Percentiles rank a stretch among this genome's conserved stretches.
Conservation (phyloP, 1,284 basidiomycete genomes). For the Mycosarcoma mackinlayi region DNA sequence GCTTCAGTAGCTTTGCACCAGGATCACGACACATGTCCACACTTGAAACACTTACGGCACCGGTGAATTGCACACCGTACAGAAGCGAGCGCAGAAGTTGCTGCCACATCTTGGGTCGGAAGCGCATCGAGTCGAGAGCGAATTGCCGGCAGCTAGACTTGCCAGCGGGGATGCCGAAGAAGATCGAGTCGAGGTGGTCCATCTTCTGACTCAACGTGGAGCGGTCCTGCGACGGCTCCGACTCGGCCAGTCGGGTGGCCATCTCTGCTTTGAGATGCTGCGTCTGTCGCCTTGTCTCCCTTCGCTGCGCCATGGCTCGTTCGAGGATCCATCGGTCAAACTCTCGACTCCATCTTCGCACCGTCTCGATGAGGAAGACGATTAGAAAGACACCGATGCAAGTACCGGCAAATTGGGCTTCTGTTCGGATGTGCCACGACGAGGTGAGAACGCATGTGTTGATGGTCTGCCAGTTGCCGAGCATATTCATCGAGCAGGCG, state of each 20-base stretch:
- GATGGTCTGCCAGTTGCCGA: constrained; percentile 54
- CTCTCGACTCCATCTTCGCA: constrained; percentile 57
- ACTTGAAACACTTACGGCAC: constrained; percentile 44
- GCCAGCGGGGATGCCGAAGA: constrained; percentile 31
- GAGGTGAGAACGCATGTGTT: constrained; percentile 56
- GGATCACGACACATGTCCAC: background rate
- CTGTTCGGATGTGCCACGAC: constrained; percentile 54
- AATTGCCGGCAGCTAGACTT: constrained; percentile 23
- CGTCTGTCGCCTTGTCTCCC: constrained; percentile 24
- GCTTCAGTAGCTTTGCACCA: too few species aligned
- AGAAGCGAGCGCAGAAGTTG: constrained; percentile 56
- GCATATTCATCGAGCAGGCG: constrained; percentile 47
- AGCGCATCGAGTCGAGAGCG: constrained; percentile 40
- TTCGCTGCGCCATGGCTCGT: constrained; percentile 26
- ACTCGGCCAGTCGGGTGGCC: constrained; percentile 22
- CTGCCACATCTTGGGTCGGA: constrained; percentile 53
- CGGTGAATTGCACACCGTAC: constrained; percentile 58
- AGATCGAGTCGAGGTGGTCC: constrained; percentile 45
- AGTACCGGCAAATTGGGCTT: constrained; percentile 58
- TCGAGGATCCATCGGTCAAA: constrained; percentile 59
- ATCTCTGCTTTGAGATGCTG: constrained; percentile 36
- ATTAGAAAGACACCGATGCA: constrained; percentile 62
- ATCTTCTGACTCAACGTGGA: constrained; percentile 19
- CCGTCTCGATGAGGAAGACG: constrained; percentile 57
- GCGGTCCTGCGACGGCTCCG: constrained; percentile 23